A percentile compares a stretch with the other conserved stretches of the same genome.
Conservation (phyloP, 331 rosid species). For the Spiraea crenata region DNA sequence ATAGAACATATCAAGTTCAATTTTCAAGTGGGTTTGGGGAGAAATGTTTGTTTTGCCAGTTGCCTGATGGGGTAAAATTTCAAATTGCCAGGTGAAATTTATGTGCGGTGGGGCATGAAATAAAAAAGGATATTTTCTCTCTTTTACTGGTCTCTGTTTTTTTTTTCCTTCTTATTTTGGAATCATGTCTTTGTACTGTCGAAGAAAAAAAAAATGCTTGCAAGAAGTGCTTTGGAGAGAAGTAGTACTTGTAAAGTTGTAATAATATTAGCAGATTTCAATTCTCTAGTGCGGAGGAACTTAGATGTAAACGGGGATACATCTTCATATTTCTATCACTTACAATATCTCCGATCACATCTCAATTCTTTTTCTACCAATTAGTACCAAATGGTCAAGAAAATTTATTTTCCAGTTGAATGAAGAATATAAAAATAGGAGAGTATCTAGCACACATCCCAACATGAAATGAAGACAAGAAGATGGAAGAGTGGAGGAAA, state of each 20-base stretch:
- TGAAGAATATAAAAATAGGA: constrained; percentile 7
- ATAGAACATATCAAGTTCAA: constrained; percentile 35
- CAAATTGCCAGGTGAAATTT: constrained; percentile 15
- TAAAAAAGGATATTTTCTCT: constrained; percentile 29
- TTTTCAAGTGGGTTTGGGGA: constrained; percentile 42
- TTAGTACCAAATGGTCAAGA: constrained; percentile 35
- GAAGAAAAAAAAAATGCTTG: constrained; percentile 24
- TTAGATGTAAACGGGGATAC: too few relatives aligned
- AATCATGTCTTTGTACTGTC: constrained; percentile 26
- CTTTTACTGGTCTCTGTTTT: neutral
- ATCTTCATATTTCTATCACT: too few relatives aligned
- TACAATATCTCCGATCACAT: neutral
- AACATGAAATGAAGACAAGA: constrained; percentile 71
- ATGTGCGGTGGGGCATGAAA: constrained; percentile 25
- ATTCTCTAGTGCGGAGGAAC: too few relatives aligned
- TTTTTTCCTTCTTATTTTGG: constrained; percentile 28
- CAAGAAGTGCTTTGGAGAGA: constrained; percentile 28
- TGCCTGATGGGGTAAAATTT: neutral
- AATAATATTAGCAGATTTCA: constrained; percentile 18
- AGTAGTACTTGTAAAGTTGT: constrained; percentile 10
- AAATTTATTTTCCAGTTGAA: constrained; percentile 35
- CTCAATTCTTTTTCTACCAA: constrained; percentile 33
- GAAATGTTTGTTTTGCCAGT: neutral
- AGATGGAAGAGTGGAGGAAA: constrained; percentile 58
- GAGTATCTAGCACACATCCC: constrained; percentile 79